phyloP scores from a whole-genome alignment of 257 asterid genomes.

The Solanum tacnaense region DNA sequence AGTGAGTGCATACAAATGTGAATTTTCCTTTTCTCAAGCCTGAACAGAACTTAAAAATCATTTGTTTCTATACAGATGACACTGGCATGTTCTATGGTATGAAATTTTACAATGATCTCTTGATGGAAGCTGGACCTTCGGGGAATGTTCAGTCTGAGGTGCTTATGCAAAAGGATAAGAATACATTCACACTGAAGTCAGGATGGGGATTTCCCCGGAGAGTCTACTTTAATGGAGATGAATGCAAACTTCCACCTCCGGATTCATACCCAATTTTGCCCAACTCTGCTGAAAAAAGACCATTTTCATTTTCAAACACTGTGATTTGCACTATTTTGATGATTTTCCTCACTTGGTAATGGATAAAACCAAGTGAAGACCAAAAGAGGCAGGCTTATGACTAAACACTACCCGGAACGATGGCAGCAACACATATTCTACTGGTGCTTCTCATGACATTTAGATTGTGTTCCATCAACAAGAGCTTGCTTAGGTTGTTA shows the following conservation, averaged over 20 bases:
- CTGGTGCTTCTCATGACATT: background rate
- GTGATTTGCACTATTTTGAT: slow-evolving; percentile 5
- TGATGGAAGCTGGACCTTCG: slow-evolving; percentile 55
- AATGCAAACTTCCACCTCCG: slow-evolving; percentile 62
- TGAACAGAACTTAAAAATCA: background rate
- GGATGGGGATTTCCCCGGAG: slow-evolving; percentile 70
- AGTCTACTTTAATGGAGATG: slow-evolving; percentile 63
- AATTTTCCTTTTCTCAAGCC: background rate
- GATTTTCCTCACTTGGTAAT: background rate
- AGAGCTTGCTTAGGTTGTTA: background rate
- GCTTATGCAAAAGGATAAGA: slow-evolving; percentile 44
- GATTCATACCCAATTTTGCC: slow-evolving; percentile 50
- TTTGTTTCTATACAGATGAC: slow-evolving; percentile 31
- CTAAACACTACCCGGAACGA: background rate
- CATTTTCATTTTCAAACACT: slow-evolving; percentile 9
- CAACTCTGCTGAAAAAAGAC: slow-evolving; percentile 20
- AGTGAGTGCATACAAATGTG: slow-evolving; percentile 23
- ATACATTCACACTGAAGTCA: slow-evolving; percentile 34
- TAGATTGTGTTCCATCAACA: background rate
- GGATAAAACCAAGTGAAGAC: background rate
- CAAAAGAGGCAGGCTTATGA: no score
- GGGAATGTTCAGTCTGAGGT: slow-evolving; percentile 68
- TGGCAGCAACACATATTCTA: background rate
- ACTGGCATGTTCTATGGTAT: slow-evolving; percentile 65
- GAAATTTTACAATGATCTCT: slow-evolving; percentile 58